Percentiles rank a stretch among this genome's conserved stretches.
These are phyloP conservation scores for Jamesozyma spencerorum DNA, from an alignment of 805 yeast species.

Conservation along the genomic window DNA sequence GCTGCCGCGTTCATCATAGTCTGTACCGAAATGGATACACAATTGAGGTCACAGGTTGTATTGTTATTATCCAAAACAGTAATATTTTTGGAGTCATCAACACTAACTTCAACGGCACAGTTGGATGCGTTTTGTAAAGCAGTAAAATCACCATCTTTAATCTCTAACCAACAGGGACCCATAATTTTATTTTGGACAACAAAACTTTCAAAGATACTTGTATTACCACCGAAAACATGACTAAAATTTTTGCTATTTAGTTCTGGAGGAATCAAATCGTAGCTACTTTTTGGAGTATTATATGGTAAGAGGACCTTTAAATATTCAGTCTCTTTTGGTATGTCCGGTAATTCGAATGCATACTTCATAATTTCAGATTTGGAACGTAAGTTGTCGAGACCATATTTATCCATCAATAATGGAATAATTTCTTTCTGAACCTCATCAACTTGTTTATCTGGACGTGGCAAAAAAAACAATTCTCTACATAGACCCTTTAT, in stretches of 20 bases:
- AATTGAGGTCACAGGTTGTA: conserved; percentile 58
- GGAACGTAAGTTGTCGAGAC: conserved; percentile 53
- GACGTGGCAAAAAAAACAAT: conserved; percentile 68
- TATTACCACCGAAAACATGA: conserved; percentile 69
- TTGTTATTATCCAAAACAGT: conserved; percentile 39
- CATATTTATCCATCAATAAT: conserved; percentile 51
- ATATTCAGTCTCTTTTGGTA: conserved; percentile 72
- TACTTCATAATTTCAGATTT: conserved; percentile 69
- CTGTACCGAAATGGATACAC: conserved; percentile 69
- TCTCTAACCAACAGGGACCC: conserved; percentile 97
- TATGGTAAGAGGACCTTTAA: conserved; percentile 70
- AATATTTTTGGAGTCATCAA: conserved; percentile 39
- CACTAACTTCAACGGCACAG: conserved; percentile 66
- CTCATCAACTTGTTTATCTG: conserved; percentile 48
- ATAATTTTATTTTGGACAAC: conserved; percentile 72
- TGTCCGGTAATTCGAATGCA: conserved; percentile 75
- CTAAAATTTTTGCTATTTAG: conserved; percentile 67
- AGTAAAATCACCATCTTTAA: conserved; percentile 53
- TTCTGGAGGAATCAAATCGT: conserved; percentile 47
- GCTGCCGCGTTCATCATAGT: conserved; percentile 66
- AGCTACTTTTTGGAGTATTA: conserved; percentile 47
- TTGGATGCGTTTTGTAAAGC: conserved; percentile 60
- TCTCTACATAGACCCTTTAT: conserved; percentile 61
- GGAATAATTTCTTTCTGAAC: conserved; percentile 72
- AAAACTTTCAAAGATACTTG: conserved; percentile 75